phyloP scores from a whole-genome alignment of 345 rosid species.

The Murraya koenigii region DNA sequence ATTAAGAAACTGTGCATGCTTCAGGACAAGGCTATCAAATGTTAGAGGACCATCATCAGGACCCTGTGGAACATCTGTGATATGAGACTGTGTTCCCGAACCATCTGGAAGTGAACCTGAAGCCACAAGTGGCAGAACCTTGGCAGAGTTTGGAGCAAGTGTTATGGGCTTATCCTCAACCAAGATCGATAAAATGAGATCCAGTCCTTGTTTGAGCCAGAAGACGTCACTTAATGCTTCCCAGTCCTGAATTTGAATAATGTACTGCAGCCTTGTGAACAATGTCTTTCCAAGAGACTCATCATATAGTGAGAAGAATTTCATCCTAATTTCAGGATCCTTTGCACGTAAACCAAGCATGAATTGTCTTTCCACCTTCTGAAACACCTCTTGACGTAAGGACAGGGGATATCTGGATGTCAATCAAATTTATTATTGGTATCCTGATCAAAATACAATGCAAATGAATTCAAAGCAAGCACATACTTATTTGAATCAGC shows the following conservation, averaged over 20 bases:
- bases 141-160: constrained; percentile 95
- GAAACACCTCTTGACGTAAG: constrained; percentile 89
- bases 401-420: constrained; percentile 55
- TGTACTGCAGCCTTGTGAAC: constrained; percentile 79
- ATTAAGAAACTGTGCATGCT: constrained; percentile 86
- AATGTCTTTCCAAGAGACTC: constrained; percentile 75
- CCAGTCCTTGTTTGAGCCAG: constrained; percentile 99
- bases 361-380: constrained; percentile 93
- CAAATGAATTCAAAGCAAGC: constrained; percentile 7
- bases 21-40: constrained; percentile 74
- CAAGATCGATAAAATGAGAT: constrained; percentile 88
- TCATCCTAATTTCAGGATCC: constrained; percentile 89
- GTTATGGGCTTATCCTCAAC: constrained; percentile 88
- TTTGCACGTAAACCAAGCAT: constrained; percentile 96
- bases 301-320: constrained; percentile 81
- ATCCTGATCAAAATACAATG: constrained; percentile 14
- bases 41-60: constrained; percentile 71
- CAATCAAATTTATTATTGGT: constrained; percentile 24
- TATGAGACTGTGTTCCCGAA: constrained; percentile 56
- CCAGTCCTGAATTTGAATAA: constrained; percentile 93
- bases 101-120: constrained; percentile 56
- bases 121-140: constrained; percentile 62
- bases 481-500: constrained; percentile 82
- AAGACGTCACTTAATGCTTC: constrained; percentile 98
- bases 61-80: constrained; percentile 59